Percentiles rank a stretch among this genome's conserved stretches.
Conservation (phyloP, 108 stramenopile genomes). For the Cyclotella baltica region DNA sequence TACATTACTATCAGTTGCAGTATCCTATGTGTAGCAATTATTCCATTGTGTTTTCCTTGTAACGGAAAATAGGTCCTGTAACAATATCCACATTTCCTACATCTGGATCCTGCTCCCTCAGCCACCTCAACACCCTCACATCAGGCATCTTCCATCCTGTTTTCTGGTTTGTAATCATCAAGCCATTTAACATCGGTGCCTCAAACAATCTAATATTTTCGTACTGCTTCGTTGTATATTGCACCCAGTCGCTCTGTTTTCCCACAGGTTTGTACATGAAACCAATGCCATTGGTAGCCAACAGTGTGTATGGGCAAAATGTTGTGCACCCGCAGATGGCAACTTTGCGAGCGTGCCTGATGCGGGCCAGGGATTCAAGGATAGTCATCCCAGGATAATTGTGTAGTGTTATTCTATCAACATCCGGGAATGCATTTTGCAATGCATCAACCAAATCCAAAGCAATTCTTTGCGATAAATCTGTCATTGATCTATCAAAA, state of each 20-base stretch:
- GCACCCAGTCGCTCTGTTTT: not conserved
- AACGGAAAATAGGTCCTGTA: not conserved
- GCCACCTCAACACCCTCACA: not conserved
- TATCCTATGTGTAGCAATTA: no score
- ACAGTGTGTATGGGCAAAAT: conserved; percentile 1
- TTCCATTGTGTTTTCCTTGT: no score
- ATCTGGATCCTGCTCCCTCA: not conserved
- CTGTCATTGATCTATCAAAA: not conserved
- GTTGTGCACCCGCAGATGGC: not conserved
- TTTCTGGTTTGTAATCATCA: not conserved
- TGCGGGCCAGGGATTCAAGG: not conserved
- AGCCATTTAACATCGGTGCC: not conserved
- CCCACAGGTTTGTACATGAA: not conserved
- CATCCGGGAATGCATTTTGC: not conserved
- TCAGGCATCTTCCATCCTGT: not conserved
- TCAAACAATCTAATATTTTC: not conserved
- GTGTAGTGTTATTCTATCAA: not conserved
- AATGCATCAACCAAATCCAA: conserved; percentile 2
- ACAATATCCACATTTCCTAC: not conserved
- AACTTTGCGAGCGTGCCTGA: not conserved
- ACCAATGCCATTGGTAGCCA: not conserved
- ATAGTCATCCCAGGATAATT: not conserved
- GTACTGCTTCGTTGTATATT: not conserved
- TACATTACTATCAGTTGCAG: no score
- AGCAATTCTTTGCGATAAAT: not conserved